phyloP scores from a whole-genome alignment of 345 rosid genomes.

The Aquilaria malaccensis region DNA sequence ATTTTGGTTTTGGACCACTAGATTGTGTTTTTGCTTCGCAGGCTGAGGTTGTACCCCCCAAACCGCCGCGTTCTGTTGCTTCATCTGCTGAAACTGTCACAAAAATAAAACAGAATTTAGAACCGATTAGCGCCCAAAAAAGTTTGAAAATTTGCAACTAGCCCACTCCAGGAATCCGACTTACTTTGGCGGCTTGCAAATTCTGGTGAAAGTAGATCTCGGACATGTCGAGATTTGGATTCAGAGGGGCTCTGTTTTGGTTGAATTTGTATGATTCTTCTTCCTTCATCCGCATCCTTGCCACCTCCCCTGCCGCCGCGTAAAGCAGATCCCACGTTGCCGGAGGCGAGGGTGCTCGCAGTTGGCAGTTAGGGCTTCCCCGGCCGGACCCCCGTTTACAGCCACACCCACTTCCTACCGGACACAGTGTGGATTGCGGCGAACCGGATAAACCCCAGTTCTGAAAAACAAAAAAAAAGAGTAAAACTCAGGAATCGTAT shows the following conservation, averaged over 20 bases:
- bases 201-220: slow-evolving; percentile 35
- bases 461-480: slow-evolving; percentile 13
- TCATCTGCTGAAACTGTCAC: slow-evolving; percentile 48
- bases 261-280: slow-evolving; percentile 16
- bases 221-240: slow-evolving; percentile 17
- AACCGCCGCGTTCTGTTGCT: slow-evolving; percentile 19
- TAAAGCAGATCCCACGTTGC: slow-evolving; percentile 46
- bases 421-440: slow-evolving; percentile 46
- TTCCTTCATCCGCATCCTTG: slow-evolving; percentile 26
- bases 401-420: slow-evolving; percentile 28
- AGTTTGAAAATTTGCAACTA: background rate
- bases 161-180: background rate
- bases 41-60: slow-evolving; percentile 16
- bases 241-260: slow-evolving; percentile 24
- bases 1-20: slow-evolving; percentile 20
- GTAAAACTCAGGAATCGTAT: background rate
- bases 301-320: slow-evolving; percentile 54
- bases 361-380: slow-evolving; percentile 21
- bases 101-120: background rate
- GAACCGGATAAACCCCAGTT: slow-evolving; percentile 32
- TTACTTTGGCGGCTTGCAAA: slow-evolving; percentile 52
- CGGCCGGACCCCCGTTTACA: slow-evolving; percentile 25
- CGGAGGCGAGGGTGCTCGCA: slow-evolving; percentile 29
- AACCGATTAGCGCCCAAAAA: background rate
- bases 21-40: slow-evolving; percentile 12